Evolutionary conservation across 2,329 filamentous ascomycete species (phyloP).

Genomic region (Fusarium neocosmosporiellum): DNA sequence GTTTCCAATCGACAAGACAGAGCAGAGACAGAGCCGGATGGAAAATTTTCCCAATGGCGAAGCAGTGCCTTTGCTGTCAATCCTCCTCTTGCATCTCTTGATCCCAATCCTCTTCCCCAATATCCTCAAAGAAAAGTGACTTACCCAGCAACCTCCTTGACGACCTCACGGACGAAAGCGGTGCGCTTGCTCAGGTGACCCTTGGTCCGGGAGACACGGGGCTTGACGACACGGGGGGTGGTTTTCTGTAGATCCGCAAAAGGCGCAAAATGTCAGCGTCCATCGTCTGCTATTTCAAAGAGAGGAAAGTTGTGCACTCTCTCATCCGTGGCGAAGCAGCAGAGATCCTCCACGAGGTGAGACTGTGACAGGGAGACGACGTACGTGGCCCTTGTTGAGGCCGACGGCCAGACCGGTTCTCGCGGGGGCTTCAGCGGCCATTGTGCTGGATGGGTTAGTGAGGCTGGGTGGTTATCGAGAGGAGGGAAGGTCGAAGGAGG

Average conservation of each 20-base stretch:
- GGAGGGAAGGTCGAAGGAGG: slow-evolving; percentile 22
- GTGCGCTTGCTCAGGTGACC: slow-evolving; percentile 97
- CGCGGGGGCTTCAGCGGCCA: slow-evolving; percentile 70
- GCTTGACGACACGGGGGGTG: slow-evolving; percentile 81
- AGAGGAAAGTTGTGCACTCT: slow-evolving; percentile 17
- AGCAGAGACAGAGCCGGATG: not conserved
- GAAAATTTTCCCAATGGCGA: not conserved
- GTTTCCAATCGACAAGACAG: not conserved
- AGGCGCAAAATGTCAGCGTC: slow-evolving; percentile 66
- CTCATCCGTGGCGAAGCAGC: slow-evolving; percentile 51
- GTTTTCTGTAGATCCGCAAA: slow-evolving; percentile 74
- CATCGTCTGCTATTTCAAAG: slow-evolving; percentile 65
- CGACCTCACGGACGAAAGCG: slow-evolving; percentile 94
- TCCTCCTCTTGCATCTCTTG: not conserved
- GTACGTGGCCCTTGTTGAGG: slow-evolving; percentile 74
- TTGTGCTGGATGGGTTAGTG: slow-evolving; percentile 55
- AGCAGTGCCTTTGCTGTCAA: not conserved
- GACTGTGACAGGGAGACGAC: slow-evolving; percentile 60
- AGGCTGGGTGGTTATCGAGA: slow-evolving; percentile 44
- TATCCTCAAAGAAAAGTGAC: slow-evolving; percentile 49
- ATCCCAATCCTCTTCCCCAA: not conserved
- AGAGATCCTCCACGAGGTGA: slow-evolving; percentile 83
- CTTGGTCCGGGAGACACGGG: slow-evolving; percentile 86
- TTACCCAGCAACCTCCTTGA: slow-evolving; percentile 97
- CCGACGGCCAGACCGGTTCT: slow-evolving; percentile 70